Conservation (phyloP, 345 rosid genomes). For the Populus simonii region DNA sequence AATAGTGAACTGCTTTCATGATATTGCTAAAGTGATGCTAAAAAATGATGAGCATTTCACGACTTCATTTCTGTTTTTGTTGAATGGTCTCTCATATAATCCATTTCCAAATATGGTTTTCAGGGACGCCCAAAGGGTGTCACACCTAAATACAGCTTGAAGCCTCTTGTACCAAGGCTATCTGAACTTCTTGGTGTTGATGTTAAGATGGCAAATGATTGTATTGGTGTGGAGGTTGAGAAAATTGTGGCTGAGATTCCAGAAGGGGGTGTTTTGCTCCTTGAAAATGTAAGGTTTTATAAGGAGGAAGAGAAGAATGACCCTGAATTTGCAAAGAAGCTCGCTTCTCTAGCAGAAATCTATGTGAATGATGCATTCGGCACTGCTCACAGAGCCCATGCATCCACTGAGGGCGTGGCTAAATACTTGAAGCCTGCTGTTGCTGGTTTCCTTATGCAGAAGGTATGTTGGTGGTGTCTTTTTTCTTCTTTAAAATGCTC, state of each 20-base stretch:
- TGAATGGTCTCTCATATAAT: background rate
- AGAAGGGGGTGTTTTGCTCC: conserved; percentile 73
- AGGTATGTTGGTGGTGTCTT: conserved; percentile 39
- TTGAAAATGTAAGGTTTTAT: conserved; percentile 91
- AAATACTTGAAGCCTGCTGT: conserved; percentile 78
- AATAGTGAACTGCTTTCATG: no score
- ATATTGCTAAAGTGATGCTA: no score
- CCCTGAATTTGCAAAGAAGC: conserved; percentile 92
- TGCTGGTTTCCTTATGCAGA: conserved; percentile 94
- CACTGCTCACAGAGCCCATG: conserved; percentile 97
- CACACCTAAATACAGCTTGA: conserved; percentile 87
- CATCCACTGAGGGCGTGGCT: conserved; percentile 94
- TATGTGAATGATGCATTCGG: conserved; percentile 54
- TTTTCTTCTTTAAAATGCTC: background rate
- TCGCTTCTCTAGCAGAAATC: conserved; percentile 27
- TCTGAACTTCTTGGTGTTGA: conserved; percentile 82
- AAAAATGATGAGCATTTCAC: background rate
- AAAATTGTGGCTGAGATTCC: conserved; percentile 63
- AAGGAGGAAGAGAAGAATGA: conserved; percentile 96
- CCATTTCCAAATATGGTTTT: conserved; percentile 9
- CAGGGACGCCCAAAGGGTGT: conserved; percentile 99
- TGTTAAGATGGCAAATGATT: conserved; percentile 85
- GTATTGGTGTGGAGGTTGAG: conserved; percentile 76
- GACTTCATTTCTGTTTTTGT: background rate
- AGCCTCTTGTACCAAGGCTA: conserved; percentile 87